A percentile compares a stretch with the other conserved stretches of the same genome.
Conservation (phyloP, 257 asterid genomes). For the Solanum arcanum region DNA sequence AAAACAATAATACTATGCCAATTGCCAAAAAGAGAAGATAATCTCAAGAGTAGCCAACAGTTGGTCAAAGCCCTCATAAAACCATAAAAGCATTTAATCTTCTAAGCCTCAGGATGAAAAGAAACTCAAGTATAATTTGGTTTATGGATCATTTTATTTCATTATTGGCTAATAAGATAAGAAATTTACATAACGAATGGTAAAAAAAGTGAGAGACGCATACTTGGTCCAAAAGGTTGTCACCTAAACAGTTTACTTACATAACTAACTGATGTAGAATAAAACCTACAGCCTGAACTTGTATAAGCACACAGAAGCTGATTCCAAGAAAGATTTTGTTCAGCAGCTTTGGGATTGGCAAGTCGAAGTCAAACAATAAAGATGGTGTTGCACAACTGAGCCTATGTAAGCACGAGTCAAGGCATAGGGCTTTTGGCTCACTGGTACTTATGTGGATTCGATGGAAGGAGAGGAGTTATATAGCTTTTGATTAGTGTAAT, state of each 20-base stretch:
- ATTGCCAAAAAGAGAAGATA: neutral
- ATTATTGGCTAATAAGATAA: neutral
- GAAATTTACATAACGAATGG: neutral
- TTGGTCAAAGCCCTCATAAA: neutral
- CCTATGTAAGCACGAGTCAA: neutral
- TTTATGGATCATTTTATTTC: neutral
- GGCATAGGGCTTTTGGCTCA: neutral
- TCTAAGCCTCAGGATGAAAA: neutral
- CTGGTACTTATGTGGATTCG: neutral
- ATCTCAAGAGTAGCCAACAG: neutral
- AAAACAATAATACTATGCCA: neutral
- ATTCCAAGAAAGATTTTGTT: neutral
- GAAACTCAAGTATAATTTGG: neutral
- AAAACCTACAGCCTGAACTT: neutral
- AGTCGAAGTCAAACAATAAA: neutral
- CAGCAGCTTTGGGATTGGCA: neutral
- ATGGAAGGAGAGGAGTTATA: neutral
- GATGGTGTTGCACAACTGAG: neutral
- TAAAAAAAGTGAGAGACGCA: neutral
- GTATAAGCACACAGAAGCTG: neutral
- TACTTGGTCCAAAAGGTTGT: neutral
- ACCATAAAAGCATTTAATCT: neutral
- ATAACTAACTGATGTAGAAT: neutral
- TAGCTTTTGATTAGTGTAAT: neutral
- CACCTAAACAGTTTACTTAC: neutral